Evolutionary conservation across 139 green algal genomes (phyloP), one percentile per base, ranked within the genome.

Genomic region (Raphidocelis subcapitata): DNA sequence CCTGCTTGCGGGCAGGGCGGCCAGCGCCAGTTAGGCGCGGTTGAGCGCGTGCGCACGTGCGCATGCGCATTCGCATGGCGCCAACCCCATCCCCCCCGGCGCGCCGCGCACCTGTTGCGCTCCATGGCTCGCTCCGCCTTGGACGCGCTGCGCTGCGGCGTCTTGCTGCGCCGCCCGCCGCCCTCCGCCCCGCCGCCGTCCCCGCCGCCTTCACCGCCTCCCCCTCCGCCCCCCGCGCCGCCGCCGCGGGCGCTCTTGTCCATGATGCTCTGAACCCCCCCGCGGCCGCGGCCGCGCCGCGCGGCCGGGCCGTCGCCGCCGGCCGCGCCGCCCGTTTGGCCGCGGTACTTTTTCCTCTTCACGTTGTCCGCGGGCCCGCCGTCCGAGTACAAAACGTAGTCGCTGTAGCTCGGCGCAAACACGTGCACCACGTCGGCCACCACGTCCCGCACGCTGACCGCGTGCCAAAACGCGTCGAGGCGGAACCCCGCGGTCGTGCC

Each of bases 301-400:
- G n/a, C n/a, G n/a, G n/a, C n/a, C n/a, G n/a, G n/a, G n/a, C n/a
- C n/a, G n/a, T n/a, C n/a, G n/a, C n/a, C n/a, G n/a, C n/a, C n/a
- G n/a, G n/a, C n/a, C n/a, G n/a, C n/a, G n/a, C n/a, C n/a, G n/a
- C 61, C 70, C 69, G 81, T 83, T 55, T 86, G 81, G 41, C 73
- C 55, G 15, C 79, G 51, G 57, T 79, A 85, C 69, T 85, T 88
- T 57, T 82, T 85, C 41, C 73, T 77, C 65, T 92, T 91, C 55
- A 84, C 84, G 20, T 87, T 86, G 35, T 87, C 77, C 24, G 70
- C 71, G 0, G 85, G 80, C 0, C 79, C 82, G 23, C 86, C 87
- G 64, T 95, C 90, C 4, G 67, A 87, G 84, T 98, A 96, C 32
- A 98, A 87, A 64, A 97, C 91, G 67, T 98, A 98, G 66, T 96